Conservation (phyloP, 805 yeast species). For the Schizosaccharomyces cryophilus region DNA sequence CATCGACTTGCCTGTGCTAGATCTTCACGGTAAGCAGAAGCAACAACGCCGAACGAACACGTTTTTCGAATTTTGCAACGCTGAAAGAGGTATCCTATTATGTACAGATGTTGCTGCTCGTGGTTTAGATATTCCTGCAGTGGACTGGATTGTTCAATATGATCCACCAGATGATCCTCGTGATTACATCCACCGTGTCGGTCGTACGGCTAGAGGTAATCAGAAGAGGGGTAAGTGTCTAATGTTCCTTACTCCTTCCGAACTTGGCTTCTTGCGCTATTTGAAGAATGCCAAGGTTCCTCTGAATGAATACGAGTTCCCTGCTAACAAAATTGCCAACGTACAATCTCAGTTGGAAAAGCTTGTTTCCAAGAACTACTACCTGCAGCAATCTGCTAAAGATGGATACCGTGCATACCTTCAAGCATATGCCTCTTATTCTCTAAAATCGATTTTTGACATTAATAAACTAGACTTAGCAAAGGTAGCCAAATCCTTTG, state of each 20-base stretch:
- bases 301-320: constrained; percentile 89
- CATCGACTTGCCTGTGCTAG: constrained; percentile 89
- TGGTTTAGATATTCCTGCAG: constrained; percentile 94
- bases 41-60: constrained; percentile 97
- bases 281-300: constrained; percentile 94
- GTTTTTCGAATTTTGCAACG: constrained; percentile 92
- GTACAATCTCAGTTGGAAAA: constrained; percentile 85
- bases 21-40: constrained; percentile 91
- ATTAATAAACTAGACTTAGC: constrained; percentile 82
- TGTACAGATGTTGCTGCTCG: constrained; percentile 99
- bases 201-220: constrained; percentile 91
- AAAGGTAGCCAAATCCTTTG: constrained; percentile 87
- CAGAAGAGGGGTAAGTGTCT: constrained; percentile 76
- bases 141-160: constrained; percentile 96
- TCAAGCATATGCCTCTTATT: constrained; percentile 94
- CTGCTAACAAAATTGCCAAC: constrained; percentile 77
- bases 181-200: constrained; percentile 95
- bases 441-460: constrained; percentile 84
- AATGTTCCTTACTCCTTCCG: constrained; percentile 86
- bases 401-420: constrained; percentile 92
- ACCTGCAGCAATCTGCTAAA: constrained; percentile 76
- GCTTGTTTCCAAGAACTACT: constrained; percentile 71
- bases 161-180: constrained; percentile 99
- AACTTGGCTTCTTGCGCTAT: constrained; percentile 81
- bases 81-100: constrained; percentile 72